A percentile compares a stretch with the other conserved stretches of the same genome.
phyloP scores from a whole-genome alignment of 352 stramenopile species.

The Globisporangium heterothallicum region DNA sequence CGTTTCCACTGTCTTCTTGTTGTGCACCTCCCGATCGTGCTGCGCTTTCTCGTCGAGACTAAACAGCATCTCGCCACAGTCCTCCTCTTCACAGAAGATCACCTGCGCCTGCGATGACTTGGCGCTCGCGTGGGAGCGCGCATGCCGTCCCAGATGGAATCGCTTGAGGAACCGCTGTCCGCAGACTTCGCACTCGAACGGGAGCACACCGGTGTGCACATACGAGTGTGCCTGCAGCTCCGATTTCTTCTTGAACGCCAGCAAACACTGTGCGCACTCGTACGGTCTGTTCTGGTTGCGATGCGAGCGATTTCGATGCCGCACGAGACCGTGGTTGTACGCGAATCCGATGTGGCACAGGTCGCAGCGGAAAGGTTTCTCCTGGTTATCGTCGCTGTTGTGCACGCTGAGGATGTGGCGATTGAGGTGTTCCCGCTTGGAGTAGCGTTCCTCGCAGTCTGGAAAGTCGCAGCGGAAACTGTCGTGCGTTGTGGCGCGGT shows the following conservation, averaged over 20 bases:
- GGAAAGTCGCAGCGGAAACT: conserved; percentile 36
- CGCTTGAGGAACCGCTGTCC: conserved; percentile 53
- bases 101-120: conserved; percentile 34
- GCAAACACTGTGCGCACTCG: conserved; percentile 49
- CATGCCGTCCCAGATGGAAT: conserved; percentile 50
- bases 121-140: conserved; percentile 25
- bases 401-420: conserved; percentile 50
- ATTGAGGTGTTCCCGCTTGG: conserved; percentile 56
- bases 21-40: conserved; percentile 35
- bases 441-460: conserved; percentile 51
- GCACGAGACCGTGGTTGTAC: conserved; percentile 64
- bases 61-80: conserved; percentile 56
- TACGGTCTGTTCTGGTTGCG: conserved; percentile 51
- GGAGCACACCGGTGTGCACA: conserved; percentile 67
- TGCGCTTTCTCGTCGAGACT: conserved; percentile 31
- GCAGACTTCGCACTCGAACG: conserved; percentile 68
- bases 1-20: not conserved
- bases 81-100: conserved; percentile 34
- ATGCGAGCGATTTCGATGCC: conserved; percentile 47
- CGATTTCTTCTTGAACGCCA: conserved; percentile 80
- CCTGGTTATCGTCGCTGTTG: conserved; percentile 13
- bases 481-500: conserved; percentile 10
- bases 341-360: conserved; percentile 51
- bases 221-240: conserved; percentile 69
- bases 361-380: conserved; percentile 53